Percentiles rank a stretch among this genome's conserved stretches.
These are phyloP conservation scores for Fusarium humuli DNA, from an alignment of 2,329 filamentous ascomycete species.

Conservation along the genomic window DNA sequence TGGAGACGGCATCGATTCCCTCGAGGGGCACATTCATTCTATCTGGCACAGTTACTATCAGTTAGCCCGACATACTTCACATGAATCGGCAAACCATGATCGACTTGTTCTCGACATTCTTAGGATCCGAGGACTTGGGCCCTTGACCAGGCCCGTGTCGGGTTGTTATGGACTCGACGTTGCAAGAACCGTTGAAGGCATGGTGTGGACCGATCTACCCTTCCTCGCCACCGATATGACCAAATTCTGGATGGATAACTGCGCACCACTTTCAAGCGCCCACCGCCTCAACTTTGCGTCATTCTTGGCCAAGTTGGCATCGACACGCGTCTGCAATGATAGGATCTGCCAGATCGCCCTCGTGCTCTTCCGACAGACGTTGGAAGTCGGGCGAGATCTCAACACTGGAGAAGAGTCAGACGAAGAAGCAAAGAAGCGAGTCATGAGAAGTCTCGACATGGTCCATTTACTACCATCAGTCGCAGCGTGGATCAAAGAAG, in stretches of 20 bases:
- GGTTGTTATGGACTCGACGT: not conserved
- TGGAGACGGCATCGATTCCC: not conserved
- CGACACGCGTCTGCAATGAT: not conserved
- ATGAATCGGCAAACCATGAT: not conserved
- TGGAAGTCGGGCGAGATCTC: not conserved
- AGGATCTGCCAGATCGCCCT: not conserved
- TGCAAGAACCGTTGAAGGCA: not conserved
- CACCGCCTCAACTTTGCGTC: not conserved
- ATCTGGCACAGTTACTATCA: slow-evolving; percentile 1
- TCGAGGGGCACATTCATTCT: not conserved
- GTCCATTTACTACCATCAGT: not conserved
- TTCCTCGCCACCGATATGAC: not conserved
- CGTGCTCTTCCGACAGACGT: not conserved
- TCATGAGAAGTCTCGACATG: not conserved
- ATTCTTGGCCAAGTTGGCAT: not conserved
- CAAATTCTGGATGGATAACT: not conserved
- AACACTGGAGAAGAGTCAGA: not conserved
- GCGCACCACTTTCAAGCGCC: not conserved
- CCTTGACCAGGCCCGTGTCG: not conserved
- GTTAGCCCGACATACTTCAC: not conserved
- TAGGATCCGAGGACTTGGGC: not conserved
- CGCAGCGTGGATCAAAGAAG: not conserved
- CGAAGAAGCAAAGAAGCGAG: not conserved
- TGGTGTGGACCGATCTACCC: not conserved
- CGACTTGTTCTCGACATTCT: not conserved